A percentile compares a stretch with the other conserved stretches of the same genome.
Conservation (phyloP, 257 asterid genomes). For the Ocimum tenuiflorum region DNA sequence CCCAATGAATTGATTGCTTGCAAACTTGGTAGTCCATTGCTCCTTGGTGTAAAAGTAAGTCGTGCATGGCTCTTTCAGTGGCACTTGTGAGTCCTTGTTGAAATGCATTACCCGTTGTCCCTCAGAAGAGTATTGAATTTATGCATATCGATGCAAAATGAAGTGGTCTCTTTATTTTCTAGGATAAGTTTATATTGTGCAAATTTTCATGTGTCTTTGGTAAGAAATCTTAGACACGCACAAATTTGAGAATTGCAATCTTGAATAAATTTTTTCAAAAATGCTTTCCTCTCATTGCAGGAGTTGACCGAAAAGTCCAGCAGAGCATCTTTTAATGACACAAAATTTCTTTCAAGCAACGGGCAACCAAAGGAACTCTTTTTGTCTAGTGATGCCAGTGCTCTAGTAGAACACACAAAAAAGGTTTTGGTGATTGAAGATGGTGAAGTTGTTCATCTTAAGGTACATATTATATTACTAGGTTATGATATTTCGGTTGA, state of each 20-base stretch:
- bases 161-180: background rate
- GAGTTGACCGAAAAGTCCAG: constrained; percentile 48
- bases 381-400: constrained; percentile 87
- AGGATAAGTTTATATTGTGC: background rate
- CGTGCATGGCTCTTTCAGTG: background rate
- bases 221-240: background rate
- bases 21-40: constrained; percentile 97
- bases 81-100: background rate
- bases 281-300: constrained; percentile 31
- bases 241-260: background rate
- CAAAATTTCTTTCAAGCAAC: constrained; percentile 52
- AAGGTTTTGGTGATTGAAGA: constrained; percentile 83
- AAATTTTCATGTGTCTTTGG: background rate
- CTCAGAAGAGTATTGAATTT: background rate
- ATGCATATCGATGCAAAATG: background rate
- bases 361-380: constrained; percentile 72
- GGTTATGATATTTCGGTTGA: background rate
- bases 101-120: background rate
- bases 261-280: background rate
- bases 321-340: constrained; percentile 51
- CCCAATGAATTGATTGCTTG: constrained; percentile 97
- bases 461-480: constrained; percentile 35
- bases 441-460: constrained; percentile 80
- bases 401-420: constrained; percentile 89
- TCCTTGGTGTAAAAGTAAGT: constrained; percentile 96